Evolutionary conservation across 257 asterid species (phyloP), one percentile per base, ranked within the genome.

Genomic region (Agastache rugosa): DNA sequence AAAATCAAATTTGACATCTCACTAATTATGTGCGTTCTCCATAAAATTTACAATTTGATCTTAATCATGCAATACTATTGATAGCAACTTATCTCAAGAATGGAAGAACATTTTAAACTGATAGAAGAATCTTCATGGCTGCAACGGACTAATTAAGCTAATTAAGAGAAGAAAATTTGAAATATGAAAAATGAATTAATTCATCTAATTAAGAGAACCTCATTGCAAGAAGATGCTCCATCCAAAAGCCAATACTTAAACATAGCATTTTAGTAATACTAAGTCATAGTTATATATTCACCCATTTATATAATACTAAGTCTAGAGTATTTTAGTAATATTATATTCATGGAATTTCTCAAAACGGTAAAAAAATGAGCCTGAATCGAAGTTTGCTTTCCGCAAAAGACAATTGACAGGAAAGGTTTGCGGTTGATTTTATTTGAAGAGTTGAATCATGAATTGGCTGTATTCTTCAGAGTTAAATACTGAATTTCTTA

Each of bases 381-480:
- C 16, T 11, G 9, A 20, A 66, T 66, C 67, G 79, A 73, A 70
- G 68, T 27, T 75, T 54, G 59, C 75, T 75, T 37, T 67, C 59
- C 74, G 73, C 39, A 83, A 69, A 83, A 73, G 84, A 81, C 83
- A 45, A 47, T 22, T 25, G 9, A 69, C 72, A 64, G 67, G 71
- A 54, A 73, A 62, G 27, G 60, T n/a, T 66, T 3, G 76, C 74
- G 81, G 75, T 73, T 85, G 80, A 45, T 71, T 4, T 58, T 64
- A 60, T 42, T 54, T 72, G 64, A 60, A 79, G 62, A 75, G 79
- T 72, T 60, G 77, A 72, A 82, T 73, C 79, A 42, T 61, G 64
- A 59, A 27, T 27, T 56, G 63, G 37, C 53, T 69, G 47, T 60
- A 63, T 67, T 53, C 34, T 8, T 63, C 23, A 22, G 42, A 39